phyloP scores from a whole-genome alignment of 2,329 filamentous ascomycete genomes.

The Sphaerostilbella broomeana region DNA sequence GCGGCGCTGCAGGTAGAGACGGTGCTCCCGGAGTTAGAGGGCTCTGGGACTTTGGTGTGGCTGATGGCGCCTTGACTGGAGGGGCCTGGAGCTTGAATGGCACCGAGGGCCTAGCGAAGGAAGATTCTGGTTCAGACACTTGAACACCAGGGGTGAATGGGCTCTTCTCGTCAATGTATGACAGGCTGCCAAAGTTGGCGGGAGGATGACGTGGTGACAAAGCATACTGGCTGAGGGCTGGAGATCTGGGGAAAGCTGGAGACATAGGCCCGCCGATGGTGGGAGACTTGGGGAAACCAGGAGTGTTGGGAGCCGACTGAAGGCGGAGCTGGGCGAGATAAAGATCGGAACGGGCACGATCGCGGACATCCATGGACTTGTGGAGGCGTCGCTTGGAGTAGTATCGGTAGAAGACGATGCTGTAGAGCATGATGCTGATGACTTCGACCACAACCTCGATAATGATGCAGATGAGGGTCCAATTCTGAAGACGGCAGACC shows the following conservation, averaged over 20 bases:
- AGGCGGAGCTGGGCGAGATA: slow-evolving; percentile 80
- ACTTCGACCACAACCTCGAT: slow-evolving; percentile 93
- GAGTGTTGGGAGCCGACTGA: slow-evolving; percentile 92
- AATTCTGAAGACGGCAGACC: slow-evolving; percentile 87
- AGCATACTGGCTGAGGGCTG: slow-evolving; percentile 39
- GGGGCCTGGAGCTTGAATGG: slow-evolving; percentile 86
- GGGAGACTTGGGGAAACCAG: slow-evolving; percentile 67
- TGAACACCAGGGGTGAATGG: slow-evolving; percentile 50
- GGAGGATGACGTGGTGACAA: slow-evolving; percentile 57
- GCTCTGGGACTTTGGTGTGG: slow-evolving; percentile 64
- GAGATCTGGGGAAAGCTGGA: slow-evolving; percentile 49
- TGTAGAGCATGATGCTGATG: slow-evolving; percentile 88
- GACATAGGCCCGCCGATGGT: slow-evolving; percentile 41
- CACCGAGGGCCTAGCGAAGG: slow-evolving; percentile 47
- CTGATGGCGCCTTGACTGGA: slow-evolving; percentile 67
- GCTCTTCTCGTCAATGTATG: slow-evolving; percentile 36
- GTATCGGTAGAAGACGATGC: slow-evolving; percentile 92
- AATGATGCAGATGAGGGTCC: slow-evolving; percentile 91
- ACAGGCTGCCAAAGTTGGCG: slow-evolving; percentile 46
- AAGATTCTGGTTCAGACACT: slow-evolving; percentile 56
- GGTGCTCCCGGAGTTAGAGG: slow-evolving; percentile 52
- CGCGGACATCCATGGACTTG: slow-evolving; percentile 94
- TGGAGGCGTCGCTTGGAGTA: slow-evolving; percentile 91
- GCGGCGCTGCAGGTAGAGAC: slow-evolving; percentile 14
- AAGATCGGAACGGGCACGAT: slow-evolving; percentile 87